Conservation (phyloP, 139 green algal genomes). For the Marvania coccoides region DNA sequence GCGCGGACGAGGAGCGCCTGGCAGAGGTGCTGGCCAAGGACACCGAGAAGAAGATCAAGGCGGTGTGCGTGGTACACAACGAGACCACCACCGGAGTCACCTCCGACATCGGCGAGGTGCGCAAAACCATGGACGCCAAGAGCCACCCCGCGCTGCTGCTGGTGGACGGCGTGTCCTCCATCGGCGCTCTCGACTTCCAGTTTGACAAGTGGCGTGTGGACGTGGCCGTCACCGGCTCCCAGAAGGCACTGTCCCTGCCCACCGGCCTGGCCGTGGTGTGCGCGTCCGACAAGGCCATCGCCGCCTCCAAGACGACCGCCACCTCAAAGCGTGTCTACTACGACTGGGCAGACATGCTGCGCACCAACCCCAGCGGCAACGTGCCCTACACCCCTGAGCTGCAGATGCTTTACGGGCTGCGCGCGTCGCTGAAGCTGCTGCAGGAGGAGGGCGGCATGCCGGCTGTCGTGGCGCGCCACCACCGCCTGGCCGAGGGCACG, state of each 20-base stretch:
- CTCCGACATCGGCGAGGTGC: slow-evolving; percentile 59
- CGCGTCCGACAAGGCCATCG: slow-evolving; percentile 76
- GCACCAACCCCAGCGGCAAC: slow-evolving; percentile 50
- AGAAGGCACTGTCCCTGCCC: slow-evolving; percentile 95
- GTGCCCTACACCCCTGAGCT: slow-evolving; percentile 73
- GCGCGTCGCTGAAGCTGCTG: slow-evolving; percentile 65
- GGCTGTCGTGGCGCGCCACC: slow-evolving; percentile 80
- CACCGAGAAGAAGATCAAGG: slow-evolving; percentile 84
- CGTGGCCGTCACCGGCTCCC: slow-evolving; percentile 89
- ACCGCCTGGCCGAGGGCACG: slow-evolving; percentile 68
- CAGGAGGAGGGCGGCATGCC: slow-evolving; percentile 81
- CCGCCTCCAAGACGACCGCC: slow-evolving; percentile 55
- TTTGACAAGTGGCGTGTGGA: slow-evolving; percentile 96
- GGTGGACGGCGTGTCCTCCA: slow-evolving; percentile 88
- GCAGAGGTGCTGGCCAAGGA: slow-evolving; percentile 62
- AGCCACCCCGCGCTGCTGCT: slow-evolving; percentile 84
- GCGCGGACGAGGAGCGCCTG: slow-evolving; percentile 70
- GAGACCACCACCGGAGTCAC: slow-evolving; percentile 94
- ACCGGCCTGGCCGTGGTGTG: slow-evolving; percentile 87
- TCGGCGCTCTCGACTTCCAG: slow-evolving; percentile 86
- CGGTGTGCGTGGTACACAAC: slow-evolving; percentile 94
- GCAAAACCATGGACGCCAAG: slow-evolving; percentile 61
- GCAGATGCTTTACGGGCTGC: slow-evolving; percentile 85
- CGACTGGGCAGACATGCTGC: slow-evolving; percentile 67
- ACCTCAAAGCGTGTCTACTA: slow-evolving; percentile 79